Base-by-base conservation (phyloP, 805 yeast species). In the Metschnikowia similis region DNA sequence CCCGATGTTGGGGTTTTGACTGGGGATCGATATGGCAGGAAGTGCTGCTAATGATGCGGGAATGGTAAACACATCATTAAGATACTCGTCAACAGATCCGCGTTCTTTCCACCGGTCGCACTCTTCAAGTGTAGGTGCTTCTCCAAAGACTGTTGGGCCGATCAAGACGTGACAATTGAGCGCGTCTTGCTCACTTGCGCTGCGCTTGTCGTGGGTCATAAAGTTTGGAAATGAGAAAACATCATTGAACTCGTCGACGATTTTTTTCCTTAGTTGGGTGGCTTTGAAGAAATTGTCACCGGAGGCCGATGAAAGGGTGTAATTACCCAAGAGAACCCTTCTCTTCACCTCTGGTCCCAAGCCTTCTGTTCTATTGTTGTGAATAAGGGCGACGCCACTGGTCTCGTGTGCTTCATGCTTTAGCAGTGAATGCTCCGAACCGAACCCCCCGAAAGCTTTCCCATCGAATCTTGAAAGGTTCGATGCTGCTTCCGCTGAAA, bases 401-500 rank as follows among this genome's bases (percentile, higher is more conserved):
- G 11, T 21, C 39, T n/a, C 21, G 39, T 8, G 37, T 4, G 31
- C 29, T 9, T 29, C 35, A 3, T 35, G 8, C 8, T 14, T 53
- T 10, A 35, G 65, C 0, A 77, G 72, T 6, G 28, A 27, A 5
- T 35, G 16, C 35, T 87, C 71, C 30, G 5, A 3, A 14, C 13
- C 16, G 6, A 27, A 13, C 8, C 48, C 27, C n/a, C 36, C 35
- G 31, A 28, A 34, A 11, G 43, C 37, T n/a, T 13, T 39, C 2
- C 99, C 99, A 66, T 94, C 99, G 62, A 79, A 94, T 31, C 97
- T 74, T 1, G 97, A 80, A 44, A 94, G 74, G 62, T 94, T 94
- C 0, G 98, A 92, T 0, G 95, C 84, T 0, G 97, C 98, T 62
- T 94, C 99, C 0, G 97, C 87, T 0, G 97, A 87, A 1, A 94